phyloP scores from a whole-genome alignment of 2,329 filamentous ascomycete genomes.

The Pseudogymnoascus sp. region DNA sequence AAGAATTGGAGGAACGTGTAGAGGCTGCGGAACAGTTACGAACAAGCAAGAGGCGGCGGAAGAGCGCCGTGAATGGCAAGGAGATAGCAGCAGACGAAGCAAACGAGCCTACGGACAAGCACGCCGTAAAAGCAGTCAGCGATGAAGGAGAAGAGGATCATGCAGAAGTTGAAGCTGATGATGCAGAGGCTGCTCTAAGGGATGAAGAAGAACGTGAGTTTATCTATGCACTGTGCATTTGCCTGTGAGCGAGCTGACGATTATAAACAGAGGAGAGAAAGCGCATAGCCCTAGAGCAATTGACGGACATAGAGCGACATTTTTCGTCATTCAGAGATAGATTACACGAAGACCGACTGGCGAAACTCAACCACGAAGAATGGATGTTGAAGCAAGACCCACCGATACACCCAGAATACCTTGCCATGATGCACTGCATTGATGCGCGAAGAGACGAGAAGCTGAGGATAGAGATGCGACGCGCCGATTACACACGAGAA shows the following conservation, averaged over 20 bases:
- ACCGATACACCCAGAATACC: constrained; percentile 82
- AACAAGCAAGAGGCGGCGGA: constrained; percentile 5
- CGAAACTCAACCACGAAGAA: constrained; percentile 68
- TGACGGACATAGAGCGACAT: constrained; percentile 76
- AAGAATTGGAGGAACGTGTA: constrained; percentile 16
- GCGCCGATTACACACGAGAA: constrained; percentile 66
- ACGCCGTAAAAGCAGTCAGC: constrained; percentile 13
- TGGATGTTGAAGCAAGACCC: constrained; percentile 51
- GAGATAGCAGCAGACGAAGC: background rate
- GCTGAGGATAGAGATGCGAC: constrained; percentile 43
- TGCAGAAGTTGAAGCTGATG: constrained; percentile 50
- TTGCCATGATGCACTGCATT: constrained; percentile 83
- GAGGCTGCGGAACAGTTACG: background rate
- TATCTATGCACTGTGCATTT: background rate
- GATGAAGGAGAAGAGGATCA: constrained; percentile 41
- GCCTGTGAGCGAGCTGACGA: constrained; percentile 15
- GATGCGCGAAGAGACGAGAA: constrained; percentile 77
- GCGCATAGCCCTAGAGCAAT: constrained; percentile 70
- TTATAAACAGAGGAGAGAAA: constrained; percentile 63
- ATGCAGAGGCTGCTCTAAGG: constrained; percentile 50
- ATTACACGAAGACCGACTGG: constrained; percentile 81
- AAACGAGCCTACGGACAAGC: background rate
- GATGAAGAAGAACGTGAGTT: constrained; percentile 60
- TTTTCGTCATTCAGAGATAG: constrained; percentile 84
- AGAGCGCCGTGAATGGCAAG: background rate